phyloP scores from a whole-genome alignment of 768 basidiomycete genomes.

The Galerina sulciceps region DNA sequence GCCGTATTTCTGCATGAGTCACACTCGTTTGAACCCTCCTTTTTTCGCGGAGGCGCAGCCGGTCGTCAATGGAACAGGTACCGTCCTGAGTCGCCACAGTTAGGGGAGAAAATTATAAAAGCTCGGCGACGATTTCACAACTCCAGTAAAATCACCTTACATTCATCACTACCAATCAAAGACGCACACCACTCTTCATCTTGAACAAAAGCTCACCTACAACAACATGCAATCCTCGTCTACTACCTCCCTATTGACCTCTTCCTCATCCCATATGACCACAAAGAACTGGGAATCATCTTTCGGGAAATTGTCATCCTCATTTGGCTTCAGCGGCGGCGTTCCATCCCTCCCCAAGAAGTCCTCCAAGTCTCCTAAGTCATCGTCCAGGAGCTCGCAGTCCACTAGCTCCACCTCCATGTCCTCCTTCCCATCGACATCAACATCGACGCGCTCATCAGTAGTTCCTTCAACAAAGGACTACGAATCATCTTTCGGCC shows the following conservation, averaged over 20 bases:
- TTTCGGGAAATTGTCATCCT: conserved; percentile 24
- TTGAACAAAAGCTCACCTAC: background rate
- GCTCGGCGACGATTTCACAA: no score
- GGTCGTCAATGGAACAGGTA: no score
- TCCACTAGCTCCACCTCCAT: background rate
- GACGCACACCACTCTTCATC: background rate
- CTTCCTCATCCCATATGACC: background rate
- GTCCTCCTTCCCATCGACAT: background rate
- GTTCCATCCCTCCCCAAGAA: conserved; percentile 14
- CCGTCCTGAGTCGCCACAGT: no score
- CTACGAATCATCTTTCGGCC: conserved; percentile 27
- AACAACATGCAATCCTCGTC: conserved; percentile 8
- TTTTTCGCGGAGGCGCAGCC: no score
- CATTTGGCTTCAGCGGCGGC: conserved; percentile 11
- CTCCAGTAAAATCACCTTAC: no score
- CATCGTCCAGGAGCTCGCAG: background rate
- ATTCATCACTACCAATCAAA: background rate
- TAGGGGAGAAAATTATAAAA: no score
- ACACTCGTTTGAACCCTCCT: no score
- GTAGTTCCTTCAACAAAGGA: conserved; percentile 19
- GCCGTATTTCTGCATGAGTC: no score
- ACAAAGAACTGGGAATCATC: conserved; percentile 31
- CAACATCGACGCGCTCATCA: background rate
- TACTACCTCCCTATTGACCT: conserved; percentile 5
- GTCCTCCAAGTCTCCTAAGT: conserved; percentile 1